Conservation (phyloP, 129 eudicot species). For the Tagetes patula region DNA sequence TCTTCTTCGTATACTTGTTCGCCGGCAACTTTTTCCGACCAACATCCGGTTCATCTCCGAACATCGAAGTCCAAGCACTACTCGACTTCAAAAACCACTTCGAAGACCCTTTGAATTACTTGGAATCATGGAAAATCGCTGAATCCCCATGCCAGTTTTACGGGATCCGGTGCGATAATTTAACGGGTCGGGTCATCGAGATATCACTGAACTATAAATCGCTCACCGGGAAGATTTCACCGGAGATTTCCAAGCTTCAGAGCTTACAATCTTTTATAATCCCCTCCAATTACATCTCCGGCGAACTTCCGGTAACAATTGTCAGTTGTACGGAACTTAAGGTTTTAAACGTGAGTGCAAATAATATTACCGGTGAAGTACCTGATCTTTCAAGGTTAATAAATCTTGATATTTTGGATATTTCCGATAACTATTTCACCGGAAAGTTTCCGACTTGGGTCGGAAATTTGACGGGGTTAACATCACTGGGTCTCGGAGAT, state of each 20-base stretch:
- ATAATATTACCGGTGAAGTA: slow-evolving; percentile 59
- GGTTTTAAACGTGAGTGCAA: slow-evolving; percentile 61
- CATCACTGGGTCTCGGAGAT: slow-evolving; percentile 55
- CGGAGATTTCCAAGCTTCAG: slow-evolving; percentile 49
- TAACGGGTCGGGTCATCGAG: slow-evolving; percentile 50
- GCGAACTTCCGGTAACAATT: slow-evolving; percentile 56
- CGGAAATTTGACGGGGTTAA: slow-evolving; percentile 51
- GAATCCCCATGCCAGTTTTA: slow-evolving; percentile 64
- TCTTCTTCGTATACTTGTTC: slow-evolving; percentile 16
- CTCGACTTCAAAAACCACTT: slow-evolving; percentile 66
- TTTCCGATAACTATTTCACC: slow-evolving; percentile 57
- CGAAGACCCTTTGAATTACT: slow-evolving; percentile 59
- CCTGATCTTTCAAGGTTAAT: slow-evolving; percentile 65
- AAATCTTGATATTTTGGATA: slow-evolving; percentile 58
- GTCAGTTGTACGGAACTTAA: slow-evolving; percentile 52
- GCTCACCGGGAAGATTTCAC: slow-evolving; percentile 62
- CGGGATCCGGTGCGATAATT: slow-evolving; percentile 65
- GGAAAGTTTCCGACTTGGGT: slow-evolving; percentile 78
- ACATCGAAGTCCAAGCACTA: slow-evolving; percentile 54
- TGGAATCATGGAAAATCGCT: slow-evolving; percentile 62
- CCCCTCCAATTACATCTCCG: slow-evolving; percentile 55
- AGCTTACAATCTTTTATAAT: slow-evolving; percentile 52
- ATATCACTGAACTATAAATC: slow-evolving; percentile 67
- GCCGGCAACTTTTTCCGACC: slow-evolving; percentile 15
- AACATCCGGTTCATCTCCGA: slow-evolving; percentile 25